These are phyloP conservation scores for Phlebiopsis flavidoalba DNA, from an alignment of 768 basidiomycete genomes.

Conservation along the genomic window DNA sequence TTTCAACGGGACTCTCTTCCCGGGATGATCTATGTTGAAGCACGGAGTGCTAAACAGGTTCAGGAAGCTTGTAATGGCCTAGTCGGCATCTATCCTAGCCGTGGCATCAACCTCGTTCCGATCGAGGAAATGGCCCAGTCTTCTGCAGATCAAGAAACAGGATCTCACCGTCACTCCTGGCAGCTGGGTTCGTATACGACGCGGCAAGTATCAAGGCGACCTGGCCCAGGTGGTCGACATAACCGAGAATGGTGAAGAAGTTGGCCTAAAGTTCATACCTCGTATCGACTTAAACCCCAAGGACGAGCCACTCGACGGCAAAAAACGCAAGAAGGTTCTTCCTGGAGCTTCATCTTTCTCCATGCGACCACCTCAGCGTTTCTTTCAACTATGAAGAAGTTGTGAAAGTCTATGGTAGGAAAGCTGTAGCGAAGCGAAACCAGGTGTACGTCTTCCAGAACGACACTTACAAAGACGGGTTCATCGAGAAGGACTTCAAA, in stretches of 20 bases:
- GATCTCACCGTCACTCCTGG: constrained; percentile 79
- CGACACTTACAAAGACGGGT: constrained; percentile 93
- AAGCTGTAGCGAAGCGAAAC: constrained; percentile 68
- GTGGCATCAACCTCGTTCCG: constrained; percentile 81
- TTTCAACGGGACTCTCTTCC: constrained; percentile 95
- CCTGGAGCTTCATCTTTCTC: constrained; percentile 38
- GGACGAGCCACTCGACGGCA: constrained; percentile 64
- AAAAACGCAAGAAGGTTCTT: constrained; percentile 72
- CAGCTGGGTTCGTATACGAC: constrained; percentile 92
- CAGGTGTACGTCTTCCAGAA: constrained; percentile 82
- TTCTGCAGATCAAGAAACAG: constrained; percentile 94
- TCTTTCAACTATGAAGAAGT: constrained; percentile 94
- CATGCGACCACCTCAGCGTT: constrained; percentile 84
- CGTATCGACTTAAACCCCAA: constrained; percentile 94
- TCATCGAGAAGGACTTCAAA: constrained; percentile 94
- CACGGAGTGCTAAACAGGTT: constrained; percentile 82
- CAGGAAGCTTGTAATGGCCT: constrained; percentile 82
- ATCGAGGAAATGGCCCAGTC: constrained; percentile 97
- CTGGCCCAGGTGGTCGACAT: constrained; percentile 94
- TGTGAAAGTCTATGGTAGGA: constrained; percentile 76
- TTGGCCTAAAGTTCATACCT: constrained; percentile 92
- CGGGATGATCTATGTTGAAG: constrained; percentile 97
- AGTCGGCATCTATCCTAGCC: constrained; percentile 84
- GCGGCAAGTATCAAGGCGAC: constrained; percentile 92
- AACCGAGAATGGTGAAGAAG: constrained; percentile 89